Percentiles rank a stretch among this genome's conserved stretches.
Evolutionary conservation across 116 monocot species (phyloP).

Genomic region (Posidonia oceanica): DNA sequence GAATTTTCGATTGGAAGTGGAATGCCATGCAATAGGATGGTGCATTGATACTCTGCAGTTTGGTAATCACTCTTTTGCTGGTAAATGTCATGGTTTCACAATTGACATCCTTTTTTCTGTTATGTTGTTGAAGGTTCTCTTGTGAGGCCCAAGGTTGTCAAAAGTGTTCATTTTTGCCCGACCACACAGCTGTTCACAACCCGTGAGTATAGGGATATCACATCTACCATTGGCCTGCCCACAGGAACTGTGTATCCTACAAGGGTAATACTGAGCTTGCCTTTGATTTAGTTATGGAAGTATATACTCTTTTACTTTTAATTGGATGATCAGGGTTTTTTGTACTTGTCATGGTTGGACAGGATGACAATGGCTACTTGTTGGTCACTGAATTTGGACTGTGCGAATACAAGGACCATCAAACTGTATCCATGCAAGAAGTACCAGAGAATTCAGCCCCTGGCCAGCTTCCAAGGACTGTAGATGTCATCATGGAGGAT

Average conservation of each 20-base stretch:
- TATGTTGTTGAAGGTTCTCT: constrained; percentile 53
- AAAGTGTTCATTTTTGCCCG: constrained; percentile 94
- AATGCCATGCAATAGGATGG: too few species aligned
- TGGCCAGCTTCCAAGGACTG: constrained; percentile 94
- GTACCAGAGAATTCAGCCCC: constrained; percentile 95
- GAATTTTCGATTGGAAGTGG: too few species aligned
- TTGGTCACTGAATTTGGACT: constrained; percentile 92
- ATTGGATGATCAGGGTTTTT: too few species aligned
- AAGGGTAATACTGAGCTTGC: constrained; percentile 29
- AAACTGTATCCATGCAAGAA: constrained; percentile 97
- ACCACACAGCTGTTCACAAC: constrained; percentile 46
- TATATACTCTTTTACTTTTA: too few species aligned
- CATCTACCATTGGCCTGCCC: constrained; percentile 71
- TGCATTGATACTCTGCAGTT: too few species aligned
- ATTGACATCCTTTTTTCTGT: background rate
- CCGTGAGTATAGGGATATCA: constrained; percentile 90
- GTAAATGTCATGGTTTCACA: background rate
- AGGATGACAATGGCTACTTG: constrained; percentile 93
- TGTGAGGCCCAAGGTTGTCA: constrained; percentile 95
- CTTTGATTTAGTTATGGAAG: background rate
- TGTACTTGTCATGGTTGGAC: constrained; percentile 8
- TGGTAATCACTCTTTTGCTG: too few species aligned
- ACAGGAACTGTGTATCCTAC: constrained; percentile 97
- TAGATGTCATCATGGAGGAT: constrained; percentile 91
- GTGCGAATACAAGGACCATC: constrained; percentile 96